Evolutionary conservation across 257 asterid species (phyloP), one percentile per base, ranked within the genome.

Genomic region (Eustoma russellianum): DNA sequence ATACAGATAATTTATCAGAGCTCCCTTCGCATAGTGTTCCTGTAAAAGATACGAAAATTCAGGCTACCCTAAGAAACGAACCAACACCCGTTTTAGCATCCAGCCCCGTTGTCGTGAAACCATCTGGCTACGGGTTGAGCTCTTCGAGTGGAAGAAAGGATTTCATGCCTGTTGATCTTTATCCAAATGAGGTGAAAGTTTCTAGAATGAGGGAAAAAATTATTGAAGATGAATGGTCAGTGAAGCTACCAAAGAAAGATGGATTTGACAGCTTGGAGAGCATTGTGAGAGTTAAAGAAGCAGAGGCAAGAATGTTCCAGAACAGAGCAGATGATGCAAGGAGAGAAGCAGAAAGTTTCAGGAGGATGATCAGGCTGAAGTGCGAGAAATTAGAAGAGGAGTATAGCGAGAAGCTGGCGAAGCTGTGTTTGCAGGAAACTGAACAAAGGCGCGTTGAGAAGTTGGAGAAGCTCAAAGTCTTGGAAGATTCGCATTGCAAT

Each of bases 251-350:
- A 5, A 91, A 80, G 62, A 91, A 77, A 56, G 90, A 70, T 15
- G 81, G 83, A 6, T 68, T 84, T n/a, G 78, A 80, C 70, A 80
- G 87, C 80, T 70, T 91, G 79, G 90, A 76, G 60, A 80, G 88
- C 56, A 76, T 87, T 1, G 83, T 84, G 10, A 65, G 87, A 17
- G 72, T 91, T 41, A 91, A 91, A 70, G 90, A 84, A 65, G 97
- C 94, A 1, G 98, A 91, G 63, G 93, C 94, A n/a, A 68, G 74
- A 50, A 79, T 91, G 97, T 91, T 91, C 53, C 88, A 84, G 73
- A 71, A 63, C 70, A 72, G 77, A 33, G 94, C 97, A 7, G 88
- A 83, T 12, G 94, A 91, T 56, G 97, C 98, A 2, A 75, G 73
- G 35, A 69, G 79, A 16, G 98, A 91, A 40, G 82, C 84, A 6